These are phyloP conservation scores for Graphilbum fragrans DNA, from an alignment of 2,329 filamentous ascomycete genomes.

Conservation along the genomic window DNA sequence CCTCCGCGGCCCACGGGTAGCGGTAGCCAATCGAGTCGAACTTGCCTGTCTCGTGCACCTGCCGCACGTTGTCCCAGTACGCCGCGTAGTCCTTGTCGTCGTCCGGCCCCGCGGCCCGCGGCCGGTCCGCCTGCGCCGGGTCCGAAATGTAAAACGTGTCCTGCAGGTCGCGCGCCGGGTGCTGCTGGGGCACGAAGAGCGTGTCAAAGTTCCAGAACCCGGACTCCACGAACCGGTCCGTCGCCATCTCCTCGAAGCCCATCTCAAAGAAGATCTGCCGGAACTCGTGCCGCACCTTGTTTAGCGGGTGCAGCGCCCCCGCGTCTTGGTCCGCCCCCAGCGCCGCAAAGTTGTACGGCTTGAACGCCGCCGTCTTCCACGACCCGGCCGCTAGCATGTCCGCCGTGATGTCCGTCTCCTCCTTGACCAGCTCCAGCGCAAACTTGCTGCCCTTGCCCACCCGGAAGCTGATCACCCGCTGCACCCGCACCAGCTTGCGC, in stretches of 20 bases:
- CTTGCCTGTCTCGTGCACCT: conserved; percentile 82
- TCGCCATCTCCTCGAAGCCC: conserved; percentile 98
- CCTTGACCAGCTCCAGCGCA: conserved; percentile 75
- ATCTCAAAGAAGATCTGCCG: conserved; percentile 98
- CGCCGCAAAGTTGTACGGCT: conserved; percentile 47
- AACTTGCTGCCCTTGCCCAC: conserved; percentile 81
- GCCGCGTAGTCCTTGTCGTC: conserved; percentile 57
- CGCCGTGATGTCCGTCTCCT: conserved; percentile 88
- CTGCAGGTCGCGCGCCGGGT: conserved; percentile 92
- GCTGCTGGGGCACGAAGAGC: conserved; percentile 93
- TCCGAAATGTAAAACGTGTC: conserved; percentile 96
- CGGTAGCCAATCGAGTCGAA: conserved; percentile 94
- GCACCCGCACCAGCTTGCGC: conserved; percentile 73
- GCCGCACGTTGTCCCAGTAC: conserved; percentile 80
- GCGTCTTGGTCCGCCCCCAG: conserved; percentile 49
- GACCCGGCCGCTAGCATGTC: conserved; percentile 82
- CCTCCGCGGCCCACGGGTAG: conserved; percentile 83
- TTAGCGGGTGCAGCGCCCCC: conserved; percentile 58
- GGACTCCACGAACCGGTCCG: conserved; percentile 84
- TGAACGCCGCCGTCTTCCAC: conserved; percentile 83
- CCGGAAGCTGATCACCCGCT: conserved; percentile 77
- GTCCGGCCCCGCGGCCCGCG: conserved; percentile 41
- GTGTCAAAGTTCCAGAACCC: conserved; percentile 99
- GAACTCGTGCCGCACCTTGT: conserved; percentile 94
- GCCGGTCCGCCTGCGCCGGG: conserved; percentile 61